phyloP scores from a whole-genome alignment of 257 asterid species.

The Penstemon davidsonii region DNA sequence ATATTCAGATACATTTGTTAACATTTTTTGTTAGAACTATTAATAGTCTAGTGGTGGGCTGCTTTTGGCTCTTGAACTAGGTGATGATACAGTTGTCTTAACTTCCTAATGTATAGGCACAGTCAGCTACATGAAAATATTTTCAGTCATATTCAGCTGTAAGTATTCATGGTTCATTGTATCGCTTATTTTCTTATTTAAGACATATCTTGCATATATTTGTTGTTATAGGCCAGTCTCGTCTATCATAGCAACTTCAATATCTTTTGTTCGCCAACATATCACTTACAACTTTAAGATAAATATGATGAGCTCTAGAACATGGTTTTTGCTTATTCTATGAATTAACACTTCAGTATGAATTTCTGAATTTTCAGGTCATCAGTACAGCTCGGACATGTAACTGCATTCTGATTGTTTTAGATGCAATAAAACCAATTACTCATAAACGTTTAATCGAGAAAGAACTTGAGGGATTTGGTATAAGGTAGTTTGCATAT shows the following conservation, averaged over 20 bases:
- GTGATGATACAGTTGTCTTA: slow-evolving; percentile 4
- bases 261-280: slow-evolving; percentile 2
- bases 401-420: slow-evolving; percentile 88
- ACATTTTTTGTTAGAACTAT: too few relatives aligned
- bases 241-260: background rate
- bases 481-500: slow-evolving; percentile 70
- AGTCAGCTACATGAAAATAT: background rate
- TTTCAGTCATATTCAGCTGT: background rate
- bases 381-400: slow-evolving; percentile 99
- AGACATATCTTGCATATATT: slow-evolving; percentile 3
- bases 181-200: background rate
- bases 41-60: too few relatives aligned
- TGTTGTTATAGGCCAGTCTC: background rate
- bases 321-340: slow-evolving; percentile 21
- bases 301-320: slow-evolving; percentile 7
- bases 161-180: background rate
- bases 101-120: background rate
- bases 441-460: slow-evolving; percentile 96
- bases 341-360: slow-evolving; percentile 15
- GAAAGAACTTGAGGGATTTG: slow-evolving; percentile 99
- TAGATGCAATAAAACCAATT: slow-evolving; percentile 97
- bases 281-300: slow-evolving; percentile 2
- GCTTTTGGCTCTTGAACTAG: background rate
- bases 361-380: slow-evolving; percentile 52
- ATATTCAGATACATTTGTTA: too few relatives aligned